phyloP scores from a whole-genome alignment of 805 yeast species.

The Osmozyma mogii region DNA sequence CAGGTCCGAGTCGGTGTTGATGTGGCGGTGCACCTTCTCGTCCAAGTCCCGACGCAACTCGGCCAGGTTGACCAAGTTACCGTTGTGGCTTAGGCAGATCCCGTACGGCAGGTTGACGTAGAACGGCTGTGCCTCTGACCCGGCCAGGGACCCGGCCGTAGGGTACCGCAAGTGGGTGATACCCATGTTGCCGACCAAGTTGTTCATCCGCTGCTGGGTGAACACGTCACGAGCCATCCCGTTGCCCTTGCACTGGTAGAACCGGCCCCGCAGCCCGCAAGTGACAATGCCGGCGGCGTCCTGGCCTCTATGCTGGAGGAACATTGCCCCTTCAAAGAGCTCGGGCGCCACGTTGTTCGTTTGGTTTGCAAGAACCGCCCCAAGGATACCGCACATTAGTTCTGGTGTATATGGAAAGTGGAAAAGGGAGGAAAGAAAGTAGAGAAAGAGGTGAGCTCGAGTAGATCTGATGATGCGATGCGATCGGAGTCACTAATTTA shows the following conservation, averaged over 20 bases:
- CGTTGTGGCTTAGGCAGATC: slow-evolving; percentile 83
- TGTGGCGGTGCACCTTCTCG: slow-evolving; percentile 91
- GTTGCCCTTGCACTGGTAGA: slow-evolving; percentile 96
- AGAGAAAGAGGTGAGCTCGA: too few relatives aligned
- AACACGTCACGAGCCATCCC: slow-evolving; percentile 99
- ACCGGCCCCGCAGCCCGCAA: slow-evolving; percentile 86
- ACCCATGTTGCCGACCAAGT: slow-evolving; percentile 90
- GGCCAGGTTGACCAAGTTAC: slow-evolving; percentile 84
- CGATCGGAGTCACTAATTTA: too few relatives aligned
- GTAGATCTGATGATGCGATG: too few relatives aligned
- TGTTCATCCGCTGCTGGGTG: slow-evolving; percentile 70
- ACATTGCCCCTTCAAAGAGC: slow-evolving; percentile 84
- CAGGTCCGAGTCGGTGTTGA: slow-evolving; percentile 94
- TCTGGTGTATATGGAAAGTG: background rate
- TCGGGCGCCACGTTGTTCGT: slow-evolving; percentile 75
- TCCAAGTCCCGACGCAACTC: slow-evolving; percentile 76
- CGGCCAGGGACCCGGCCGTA: slow-evolving; percentile 93
- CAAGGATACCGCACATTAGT: slow-evolving; percentile 95
- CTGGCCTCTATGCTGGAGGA: slow-evolving; percentile 95
- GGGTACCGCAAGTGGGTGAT: slow-evolving; percentile 93
- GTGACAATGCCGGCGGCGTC: slow-evolving; percentile 99
- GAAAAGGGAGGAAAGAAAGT: too few relatives aligned
- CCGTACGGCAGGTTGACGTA: slow-evolving; percentile 98
- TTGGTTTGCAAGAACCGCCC: slow-evolving; percentile 75
- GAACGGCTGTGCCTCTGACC: slow-evolving; percentile 97